A percentile compares a stretch with the other conserved stretches of the same genome.
These are phyloP conservation scores for Thelonectria blattea DNA, from an alignment of 2,329 filamentous ascomycete genomes.

Conservation along the genomic window DNA sequence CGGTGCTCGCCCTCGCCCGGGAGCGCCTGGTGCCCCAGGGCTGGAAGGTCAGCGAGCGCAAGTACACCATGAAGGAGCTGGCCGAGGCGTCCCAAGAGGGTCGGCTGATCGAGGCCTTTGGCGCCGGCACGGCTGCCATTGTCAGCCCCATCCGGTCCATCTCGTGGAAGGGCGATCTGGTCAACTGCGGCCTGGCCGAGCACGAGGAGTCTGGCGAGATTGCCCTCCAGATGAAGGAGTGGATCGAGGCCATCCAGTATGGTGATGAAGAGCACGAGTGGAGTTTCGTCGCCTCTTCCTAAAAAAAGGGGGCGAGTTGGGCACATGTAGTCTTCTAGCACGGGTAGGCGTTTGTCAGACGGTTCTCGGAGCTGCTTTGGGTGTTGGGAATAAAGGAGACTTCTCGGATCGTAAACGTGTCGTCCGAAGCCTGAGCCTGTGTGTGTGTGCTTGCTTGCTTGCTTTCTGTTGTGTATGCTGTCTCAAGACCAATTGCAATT, in stretches of 20 bases:
- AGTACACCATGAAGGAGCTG: conserved; percentile 89
- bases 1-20: conserved; percentile 81
- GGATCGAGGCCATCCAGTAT: conserved; percentile 96
- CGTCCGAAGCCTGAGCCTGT: background rate
- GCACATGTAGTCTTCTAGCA: conserved; percentile 9
- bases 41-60: conserved; percentile 87
- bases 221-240: conserved; percentile 86
- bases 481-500: conserved; percentile 12
- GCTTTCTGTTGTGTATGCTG: conserved; percentile 4
- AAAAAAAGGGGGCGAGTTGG: conserved; percentile 2
- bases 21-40: conserved; percentile 85
- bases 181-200: conserved; percentile 83
- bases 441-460: background rate
- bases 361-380: conserved; percentile 10
- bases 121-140: conserved; percentile 90
- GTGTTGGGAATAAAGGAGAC: conserved; percentile 19
- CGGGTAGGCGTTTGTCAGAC: conserved; percentile 13
- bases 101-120: conserved; percentile 89
- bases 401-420: background rate
- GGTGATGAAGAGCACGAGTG: conserved; percentile 91
- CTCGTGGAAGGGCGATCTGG: conserved; percentile 81
- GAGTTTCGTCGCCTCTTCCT: conserved; percentile 65
- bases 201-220: conserved; percentile 87
- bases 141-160: conserved; percentile 90
- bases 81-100: conserved; percentile 83